phyloP scores from a whole-genome alignment of 2,329 filamentous ascomycete genomes.

The Colletotrichum tropicicola region DNA sequence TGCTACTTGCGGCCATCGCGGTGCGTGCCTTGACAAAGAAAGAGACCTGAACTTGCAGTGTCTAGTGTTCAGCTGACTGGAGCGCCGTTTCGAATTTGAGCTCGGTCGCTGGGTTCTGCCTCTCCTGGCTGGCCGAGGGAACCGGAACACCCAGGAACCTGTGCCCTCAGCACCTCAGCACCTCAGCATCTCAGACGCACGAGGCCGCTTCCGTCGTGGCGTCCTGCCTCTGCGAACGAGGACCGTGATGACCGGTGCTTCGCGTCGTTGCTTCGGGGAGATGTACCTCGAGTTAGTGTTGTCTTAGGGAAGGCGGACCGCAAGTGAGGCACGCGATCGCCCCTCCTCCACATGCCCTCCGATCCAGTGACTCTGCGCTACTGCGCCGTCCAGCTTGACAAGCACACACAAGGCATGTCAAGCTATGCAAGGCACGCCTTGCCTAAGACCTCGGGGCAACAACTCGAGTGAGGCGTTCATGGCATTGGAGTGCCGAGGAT shows the following conservation, averaged over 20 bases:
- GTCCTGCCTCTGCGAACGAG: background rate
- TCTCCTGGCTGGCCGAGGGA: background rate
- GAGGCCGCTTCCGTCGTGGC: too few relatives aligned
- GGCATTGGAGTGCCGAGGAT: slow-evolving; percentile 10
- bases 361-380: background rate
- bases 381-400: slow-evolving; percentile 6
- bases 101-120: slow-evolving; percentile 11
- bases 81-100: slow-evolving; percentile 14
- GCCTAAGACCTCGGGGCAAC: background rate
- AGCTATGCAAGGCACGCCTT: slow-evolving; percentile 15
- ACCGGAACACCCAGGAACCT: background rate
- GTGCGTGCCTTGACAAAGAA: background rate
- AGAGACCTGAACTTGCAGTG: background rate
- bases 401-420: background rate
- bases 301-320: background rate
- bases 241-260: slow-evolving; percentile 3
- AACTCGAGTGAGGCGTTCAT: slow-evolving; percentile 23
- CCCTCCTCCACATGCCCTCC: background rate
- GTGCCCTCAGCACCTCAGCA: background rate
- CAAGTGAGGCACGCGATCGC: background rate
- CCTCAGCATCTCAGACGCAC: too few relatives aligned
- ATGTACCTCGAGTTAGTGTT: background rate
- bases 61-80: slow-evolving; percentile 3
- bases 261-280: background rate
- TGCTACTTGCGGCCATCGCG: background rate